A percentile compares a stretch with the other conserved stretches of the same genome.
These are phyloP conservation scores for Zangia roseola DNA, from an alignment of 768 basidiomycete species.

Conservation along the genomic window DNA sequence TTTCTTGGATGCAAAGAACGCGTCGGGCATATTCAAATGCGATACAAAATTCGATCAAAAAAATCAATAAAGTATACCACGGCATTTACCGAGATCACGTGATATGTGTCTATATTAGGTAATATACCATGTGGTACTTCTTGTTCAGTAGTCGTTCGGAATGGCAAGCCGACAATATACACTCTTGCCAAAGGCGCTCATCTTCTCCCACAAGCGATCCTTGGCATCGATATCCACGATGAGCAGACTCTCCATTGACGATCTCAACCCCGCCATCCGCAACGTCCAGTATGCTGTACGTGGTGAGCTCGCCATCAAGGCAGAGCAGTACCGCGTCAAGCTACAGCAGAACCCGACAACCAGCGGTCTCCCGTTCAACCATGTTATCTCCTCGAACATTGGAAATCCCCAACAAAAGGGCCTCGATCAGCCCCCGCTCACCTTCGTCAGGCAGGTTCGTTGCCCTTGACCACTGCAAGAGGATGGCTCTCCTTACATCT, in stretches of 20 bases:
- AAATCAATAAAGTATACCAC: slow-evolving; percentile 12
- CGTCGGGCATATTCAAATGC: slow-evolving; percentile 62
- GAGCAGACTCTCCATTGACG: slow-evolving; percentile 61
- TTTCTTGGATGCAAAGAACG: slow-evolving; percentile 75
- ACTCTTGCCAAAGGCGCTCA: neutral
- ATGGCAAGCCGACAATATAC: slow-evolving; percentile 10
- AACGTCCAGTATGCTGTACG: slow-evolving; percentile 97
- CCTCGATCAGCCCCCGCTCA: slow-evolving; percentile 89
- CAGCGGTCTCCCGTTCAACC: slow-evolving; percentile 75
- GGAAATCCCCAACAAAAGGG: slow-evolving; percentile 98
- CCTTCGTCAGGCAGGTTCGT: slow-evolving; percentile 86
- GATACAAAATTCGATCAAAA: slow-evolving; percentile 11
- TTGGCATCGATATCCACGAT: slow-evolving; percentile 31
- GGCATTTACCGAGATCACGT: slow-evolving; percentile 20
- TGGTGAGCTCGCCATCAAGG: slow-evolving; percentile 94
- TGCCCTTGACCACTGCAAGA: too few species aligned
- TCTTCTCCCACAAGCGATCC: slow-evolving; percentile 1
- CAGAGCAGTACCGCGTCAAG: slow-evolving; percentile 74
- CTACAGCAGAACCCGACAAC: slow-evolving; percentile 50
- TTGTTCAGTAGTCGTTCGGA: neutral
- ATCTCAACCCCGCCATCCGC: slow-evolving; percentile 80
- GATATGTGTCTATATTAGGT: neutral
- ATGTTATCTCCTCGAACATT: slow-evolving; percentile 93
- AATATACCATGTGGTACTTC: neutral
- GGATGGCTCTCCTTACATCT: slow-evolving; percentile 7